Evolutionary conservation across 2,329 filamentous ascomycete species (phyloP), one percentile per base, ranked within the genome.

Genomic region (Beauveria sp.): DNA sequence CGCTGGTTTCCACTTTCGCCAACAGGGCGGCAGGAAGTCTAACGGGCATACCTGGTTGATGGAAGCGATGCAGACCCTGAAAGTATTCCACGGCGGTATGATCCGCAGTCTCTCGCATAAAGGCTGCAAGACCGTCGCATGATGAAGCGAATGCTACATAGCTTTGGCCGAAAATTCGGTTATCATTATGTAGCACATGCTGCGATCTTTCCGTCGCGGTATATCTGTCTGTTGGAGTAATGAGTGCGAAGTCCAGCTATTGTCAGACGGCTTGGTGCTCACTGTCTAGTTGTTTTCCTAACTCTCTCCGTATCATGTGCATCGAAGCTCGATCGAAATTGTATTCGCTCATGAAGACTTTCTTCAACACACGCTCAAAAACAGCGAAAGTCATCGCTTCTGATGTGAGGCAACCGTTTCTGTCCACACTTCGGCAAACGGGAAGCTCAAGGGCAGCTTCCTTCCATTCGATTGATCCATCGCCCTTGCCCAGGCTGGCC

Each of bases 221-320:
- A 20, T 61, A 61, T 61, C 58, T 61, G 16, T 40, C 50, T 31
- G 5, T 45, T n/a, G 34, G 12, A 45, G 34, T 8, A 45, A 14
- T 34, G n/a, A 31, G 34, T 40, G 14, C 16, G n/a, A 40, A 53
- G 50, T 40, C 24, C 10, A 43, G 14, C 34, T 18, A 24, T 6
- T n/a, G 4, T 38, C n/a, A 61, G 34, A n/a, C 8, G 18, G 22
- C 2, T 31, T 51, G 3, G 22, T 46, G 38, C 48, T 45, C 42
- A 61, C 58, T 53, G 26, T 61, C 26, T 28, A 61, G 46, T 26
- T 53, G 22, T 48, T 53, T 53, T 28, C 50, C 58, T 12, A 61
- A 40, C 24, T 51, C 58, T 45, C 50, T 50, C 16, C 38, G 38
- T 40, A 61, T 61, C n/a, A 53, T 43, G 20, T 61, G 34, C n/a